Base-by-base conservation (phyloP, 148 eudicot genomes). In the Bassia scoparia region DNA sequence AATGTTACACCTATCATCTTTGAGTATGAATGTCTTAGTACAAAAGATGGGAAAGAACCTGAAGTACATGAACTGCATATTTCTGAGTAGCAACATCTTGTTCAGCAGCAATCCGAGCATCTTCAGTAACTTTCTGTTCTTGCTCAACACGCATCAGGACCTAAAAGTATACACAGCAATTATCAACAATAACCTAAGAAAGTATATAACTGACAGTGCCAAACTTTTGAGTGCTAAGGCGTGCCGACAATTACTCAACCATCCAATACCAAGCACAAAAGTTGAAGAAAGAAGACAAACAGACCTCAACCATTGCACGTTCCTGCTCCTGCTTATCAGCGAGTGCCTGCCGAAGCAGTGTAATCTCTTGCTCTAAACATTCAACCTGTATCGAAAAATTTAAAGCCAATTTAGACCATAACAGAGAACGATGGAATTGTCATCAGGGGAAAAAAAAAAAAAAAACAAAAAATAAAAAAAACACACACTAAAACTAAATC, bases 121-220 rank as follows among this genome's bases (percentile, higher is more conserved):
- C 92, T 83, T 93, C 97, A 64, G 89, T 74, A 50, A 85, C 74
- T 77, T 79, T 90, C 67, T 90, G 97, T 79, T 93, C 94, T 82
- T 89, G 89, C 82, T 93, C 98, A 70, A 90, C 86, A 72, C 91
- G 83, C 98, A 93, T 80, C 67, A 93, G 76, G 26, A 93, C 92
- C 98, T 93, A 52, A 81, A 34, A 78, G 20, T 30, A 38, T 23
- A 29, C 46, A 31, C 30, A 65, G 9, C 21, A 59, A 23, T 29
- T 29, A 7, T 26, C 35, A 29, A 31, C 17, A 31, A 5, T 21
- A 16, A 49, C 0, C 21, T 2, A 49, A 0, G 46, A 18, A 1
- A 20, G 56, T 20, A 26, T 18, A 29, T 31, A 31, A 41, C 65
- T 23, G 24, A 59, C 26, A 24, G 52, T 14, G 14, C 33, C 30